Base-by-base conservation (phyloP, 2,329 filamentous ascomycete species). In the Tolypocladium endophyticum region DNA sequence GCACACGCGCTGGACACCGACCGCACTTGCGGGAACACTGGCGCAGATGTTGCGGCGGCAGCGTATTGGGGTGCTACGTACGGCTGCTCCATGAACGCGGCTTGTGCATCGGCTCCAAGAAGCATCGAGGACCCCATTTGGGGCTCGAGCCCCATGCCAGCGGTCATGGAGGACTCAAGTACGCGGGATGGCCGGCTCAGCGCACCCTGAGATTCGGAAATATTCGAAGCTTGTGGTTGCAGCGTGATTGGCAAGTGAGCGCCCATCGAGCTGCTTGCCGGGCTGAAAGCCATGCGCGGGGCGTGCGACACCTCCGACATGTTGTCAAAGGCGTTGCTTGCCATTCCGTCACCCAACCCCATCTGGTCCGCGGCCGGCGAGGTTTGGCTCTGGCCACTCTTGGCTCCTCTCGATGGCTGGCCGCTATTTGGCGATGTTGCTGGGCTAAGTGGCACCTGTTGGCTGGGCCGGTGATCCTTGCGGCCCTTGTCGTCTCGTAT, bases 401-500 rank as follows among this genome's bases (percentile, higher is more conserved):
- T 18, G 59, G 54, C 4, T 64, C 41, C 52, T 23, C 50, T 54
- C 20, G 50, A 23, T 5, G 30, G n/a, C 33, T 38, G 55, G 11
- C 23, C 47, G 50, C 28, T 33, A 25, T 52, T 14, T 20, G 57
- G 53, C 8, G 59, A 41, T 25, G 39, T 20, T 18, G 41, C 39
- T 53, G 33, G 59, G 47, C 35, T 57, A 53, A 50, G 56, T 25
- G 63, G 59, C 18, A 56, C 53, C 23, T 38, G 59, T 28, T 59
- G 54, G 16, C 25, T 28, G 12, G 55, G 60, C 12, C 56, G 65
- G 9, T 79, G 74, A 66, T 85, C 76, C 59, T 79, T 78, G 64
- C 82, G 84, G 0, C 77, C 77, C 61, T 83, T 81, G 63, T 89
- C 86, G 66, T 90, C 87, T 41, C 87, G 82, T 58, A 88, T 79